Evolutionary conservation across 768 basidiomycete genomes (phyloP).

Genomic region (Austroboletus festivus): DNA sequence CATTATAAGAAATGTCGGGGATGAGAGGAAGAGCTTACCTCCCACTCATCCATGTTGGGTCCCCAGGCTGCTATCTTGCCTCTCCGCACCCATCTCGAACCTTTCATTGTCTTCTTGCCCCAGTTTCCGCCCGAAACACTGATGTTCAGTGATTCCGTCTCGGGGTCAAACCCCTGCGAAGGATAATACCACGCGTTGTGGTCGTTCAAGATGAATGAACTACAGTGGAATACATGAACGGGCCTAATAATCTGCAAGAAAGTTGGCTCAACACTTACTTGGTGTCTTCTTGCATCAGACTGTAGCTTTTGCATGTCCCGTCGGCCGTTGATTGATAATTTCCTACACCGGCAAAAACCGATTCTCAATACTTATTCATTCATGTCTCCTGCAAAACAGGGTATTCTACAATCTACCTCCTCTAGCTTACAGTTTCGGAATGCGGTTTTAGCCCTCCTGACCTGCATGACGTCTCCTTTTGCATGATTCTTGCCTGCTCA

Average conservation of each 20-base stretch:
- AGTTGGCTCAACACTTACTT: conserved; percentile 22
- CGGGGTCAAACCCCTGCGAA: conserved; percentile 67
- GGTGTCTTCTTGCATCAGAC: conserved; percentile 29
- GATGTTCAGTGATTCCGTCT: conserved; percentile 52
- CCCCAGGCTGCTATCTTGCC: conserved; percentile 86
- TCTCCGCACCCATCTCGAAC: conserved; percentile 77
- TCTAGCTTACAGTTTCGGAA: conserved; percentile 1
- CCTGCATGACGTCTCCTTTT: conserved; percentile 43
- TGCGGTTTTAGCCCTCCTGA: conserved; percentile 1
- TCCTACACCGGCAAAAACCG: conserved; percentile 28
- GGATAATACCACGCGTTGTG: conserved; percentile 83
- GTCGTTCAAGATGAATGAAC: conserved; percentile 59
- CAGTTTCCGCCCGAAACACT: conserved; percentile 68
- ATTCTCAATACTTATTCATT: too few species aligned
- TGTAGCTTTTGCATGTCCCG: conserved; percentile 26
- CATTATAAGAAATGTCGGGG: conserved; percentile 8
- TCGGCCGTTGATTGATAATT: neutral
- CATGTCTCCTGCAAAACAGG: too few species aligned
- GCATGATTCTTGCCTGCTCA: conserved; percentile 61
- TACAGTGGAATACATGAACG: conserved; percentile 16
- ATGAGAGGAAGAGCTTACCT: conserved; percentile 43
- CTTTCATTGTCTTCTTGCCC: conserved; percentile 74
- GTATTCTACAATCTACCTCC: too few species aligned
- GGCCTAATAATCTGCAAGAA: neutral
- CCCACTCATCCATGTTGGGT: conserved; percentile 81